Conservation (phyloP, 371 early-diverging fungal species). For the Syncephalis fuscata region DNA sequence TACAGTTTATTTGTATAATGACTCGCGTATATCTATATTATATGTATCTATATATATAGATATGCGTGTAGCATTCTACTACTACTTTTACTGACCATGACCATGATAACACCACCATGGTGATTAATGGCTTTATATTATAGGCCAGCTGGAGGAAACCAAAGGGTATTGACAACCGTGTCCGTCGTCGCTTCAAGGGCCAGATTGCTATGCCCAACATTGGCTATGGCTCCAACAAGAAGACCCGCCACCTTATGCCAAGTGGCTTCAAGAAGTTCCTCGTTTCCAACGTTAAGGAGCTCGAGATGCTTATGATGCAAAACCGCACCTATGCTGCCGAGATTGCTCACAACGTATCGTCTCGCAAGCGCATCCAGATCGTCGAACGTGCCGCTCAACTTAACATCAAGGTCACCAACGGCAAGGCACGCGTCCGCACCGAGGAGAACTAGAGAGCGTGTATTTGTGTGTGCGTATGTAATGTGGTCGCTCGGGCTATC, state of each 20-base stretch:
- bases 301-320: constrained; percentile 96
- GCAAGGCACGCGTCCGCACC: constrained; percentile 86
- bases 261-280: constrained; percentile 98
- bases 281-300: constrained; percentile 88
- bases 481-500: too few species aligned
- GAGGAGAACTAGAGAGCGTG: constrained; percentile 23
- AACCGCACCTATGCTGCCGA: constrained; percentile 99
- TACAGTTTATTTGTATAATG: constrained; percentile 4
- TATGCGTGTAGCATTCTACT: neutral
- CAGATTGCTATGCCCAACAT: constrained; percentile 98
- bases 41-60: neutral
- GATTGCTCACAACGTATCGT: constrained; percentile 95
- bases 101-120: neutral
- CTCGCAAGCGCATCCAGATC: constrained; percentile 95
- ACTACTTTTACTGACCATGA: neutral
- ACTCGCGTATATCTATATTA: too few species aligned
- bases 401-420: constrained; percentile 96
- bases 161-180: constrained; percentile 99
- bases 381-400: constrained; percentile 96
- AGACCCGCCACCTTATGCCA: constrained; percentile 92
- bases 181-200: constrained; percentile 98
- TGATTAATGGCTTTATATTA: neutral
- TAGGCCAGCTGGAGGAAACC: constrained; percentile 99
- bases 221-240: constrained; percentile 95
- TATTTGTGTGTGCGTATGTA: too few species aligned